A percentile compares a stretch with the other conserved stretches of the same genome.
These are phyloP conservation scores for Acarospora socialis DNA, from an alignment of 2,329 filamentous ascomycete genomes.

Conservation along the genomic window DNA sequence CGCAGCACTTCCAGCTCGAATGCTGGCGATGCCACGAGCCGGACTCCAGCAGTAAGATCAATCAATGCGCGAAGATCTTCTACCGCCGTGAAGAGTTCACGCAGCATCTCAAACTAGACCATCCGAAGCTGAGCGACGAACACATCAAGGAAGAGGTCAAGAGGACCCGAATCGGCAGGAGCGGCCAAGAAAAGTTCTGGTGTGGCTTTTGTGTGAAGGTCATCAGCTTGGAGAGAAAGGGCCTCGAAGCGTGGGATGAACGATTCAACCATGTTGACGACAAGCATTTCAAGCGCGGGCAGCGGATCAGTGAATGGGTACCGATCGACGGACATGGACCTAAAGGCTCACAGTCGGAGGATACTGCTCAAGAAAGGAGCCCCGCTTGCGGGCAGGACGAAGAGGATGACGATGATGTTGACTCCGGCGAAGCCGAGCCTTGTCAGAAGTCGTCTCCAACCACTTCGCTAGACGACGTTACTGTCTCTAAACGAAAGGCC, in stretches of 20 bases:
- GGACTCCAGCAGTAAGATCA: conserved; percentile 1
- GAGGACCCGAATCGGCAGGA: conserved; percentile 46
- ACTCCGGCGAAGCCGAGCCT: too few species aligned
- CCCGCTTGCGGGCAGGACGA: too few species aligned
- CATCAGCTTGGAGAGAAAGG: conserved; percentile 36
- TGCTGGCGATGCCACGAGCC: conserved; percentile 49
- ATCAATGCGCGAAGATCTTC: conserved; percentile 44
- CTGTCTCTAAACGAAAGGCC: too few species aligned
- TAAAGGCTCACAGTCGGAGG: too few species aligned
- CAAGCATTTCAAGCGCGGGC: too few species aligned
- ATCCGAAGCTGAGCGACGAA: conserved; percentile 18
- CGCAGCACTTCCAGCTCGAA: conserved; percentile 58
- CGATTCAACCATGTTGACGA: conserved; percentile 62
- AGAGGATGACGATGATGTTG: too few species aligned
- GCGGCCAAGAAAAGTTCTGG: conserved; percentile 59
- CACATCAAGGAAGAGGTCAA: conserved; percentile 28
- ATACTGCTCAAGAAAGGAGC: too few species aligned
- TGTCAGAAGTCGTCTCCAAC: too few species aligned
- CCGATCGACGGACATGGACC: too few species aligned
- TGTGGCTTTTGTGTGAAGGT: conserved; percentile 64
- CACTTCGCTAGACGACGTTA: too few species aligned
- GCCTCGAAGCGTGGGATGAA: conserved; percentile 44
- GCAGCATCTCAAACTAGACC: conserved; percentile 39
- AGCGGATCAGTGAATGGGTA: too few species aligned
- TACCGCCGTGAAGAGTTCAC: conserved; percentile 45